These are phyloP conservation scores for Boletus rubropictus DNA, from an alignment of 768 basidiomycete species.

Conservation along the genomic window DNA sequence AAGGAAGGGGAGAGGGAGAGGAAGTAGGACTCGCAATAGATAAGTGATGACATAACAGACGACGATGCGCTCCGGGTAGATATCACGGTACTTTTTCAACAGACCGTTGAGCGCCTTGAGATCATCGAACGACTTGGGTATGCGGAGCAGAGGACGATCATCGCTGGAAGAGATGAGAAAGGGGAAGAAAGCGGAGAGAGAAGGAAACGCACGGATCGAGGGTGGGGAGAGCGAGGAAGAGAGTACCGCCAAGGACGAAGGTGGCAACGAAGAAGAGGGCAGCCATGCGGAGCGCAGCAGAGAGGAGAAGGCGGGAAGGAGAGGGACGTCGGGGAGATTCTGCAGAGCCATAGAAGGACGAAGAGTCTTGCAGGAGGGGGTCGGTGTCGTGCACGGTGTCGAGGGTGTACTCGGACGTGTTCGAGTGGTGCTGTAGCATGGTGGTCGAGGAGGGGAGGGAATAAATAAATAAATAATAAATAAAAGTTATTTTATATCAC, in stretches of 20 bases:
- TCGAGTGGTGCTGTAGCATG: conserved; percentile 28
- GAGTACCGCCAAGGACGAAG: conserved; percentile 61
- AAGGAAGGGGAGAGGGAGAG: not conserved
- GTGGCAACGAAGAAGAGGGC: conserved; percentile 68
- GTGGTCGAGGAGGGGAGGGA: not conserved
- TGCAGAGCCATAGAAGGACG: conserved; percentile 46
- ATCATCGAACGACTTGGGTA: conserved; percentile 86
- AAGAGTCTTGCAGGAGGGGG: conserved; percentile 30
- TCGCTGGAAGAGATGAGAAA: conserved; percentile 41
- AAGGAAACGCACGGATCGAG: conserved; percentile 60
- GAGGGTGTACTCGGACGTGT: conserved; percentile 58
- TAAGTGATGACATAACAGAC: conserved; percentile 86
- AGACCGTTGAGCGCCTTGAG: conserved; percentile 80
- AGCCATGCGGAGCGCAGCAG: conserved; percentile 81
- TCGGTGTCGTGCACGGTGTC: conserved; percentile 44
- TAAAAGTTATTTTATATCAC: conserved; percentile 6
- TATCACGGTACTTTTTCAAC: conserved; percentile 86
- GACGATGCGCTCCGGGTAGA: conserved; percentile 80
- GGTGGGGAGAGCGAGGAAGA: conserved; percentile 79
- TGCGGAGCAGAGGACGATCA: conserved; percentile 69
- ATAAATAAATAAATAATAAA: not conserved
- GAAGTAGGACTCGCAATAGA: conserved; percentile 66
- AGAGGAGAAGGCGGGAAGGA: conserved; percentile 58
- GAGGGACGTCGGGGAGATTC: conserved; percentile 33
- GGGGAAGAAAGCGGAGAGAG: not conserved